These are phyloP conservation scores for Fallopia convolvulus DNA, from an alignment of 148 eudicot genomes.

Conservation along the genomic window DNA sequence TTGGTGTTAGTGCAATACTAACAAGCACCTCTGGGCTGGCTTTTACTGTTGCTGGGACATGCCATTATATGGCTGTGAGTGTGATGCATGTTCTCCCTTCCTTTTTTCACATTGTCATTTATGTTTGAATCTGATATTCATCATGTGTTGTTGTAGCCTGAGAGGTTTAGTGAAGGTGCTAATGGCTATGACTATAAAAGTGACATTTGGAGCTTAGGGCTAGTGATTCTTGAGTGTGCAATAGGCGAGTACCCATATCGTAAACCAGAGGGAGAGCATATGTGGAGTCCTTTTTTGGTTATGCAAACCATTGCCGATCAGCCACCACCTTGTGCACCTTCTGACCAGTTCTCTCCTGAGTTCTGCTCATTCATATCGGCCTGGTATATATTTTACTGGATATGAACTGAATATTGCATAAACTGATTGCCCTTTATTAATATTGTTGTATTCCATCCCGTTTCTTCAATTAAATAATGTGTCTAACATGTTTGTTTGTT, in stretches of 20 bases:
- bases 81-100: not conserved
- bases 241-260: slow-evolving; percentile 74
- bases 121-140: not conserved
- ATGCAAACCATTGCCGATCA: slow-evolving; percentile 82
- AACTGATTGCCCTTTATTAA: not conserved
- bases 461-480: not conserved
- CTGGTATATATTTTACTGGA: slow-evolving; percentile 40
- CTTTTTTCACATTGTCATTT: not conserved
- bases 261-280: slow-evolving; percentile 52
- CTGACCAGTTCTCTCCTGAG: slow-evolving; percentile 75
- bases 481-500: not conserved
- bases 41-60: slow-evolving; percentile 83
- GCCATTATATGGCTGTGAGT: slow-evolving; percentile 96
- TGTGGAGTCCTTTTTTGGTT: slow-evolving; percentile 63
- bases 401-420: not conserved
- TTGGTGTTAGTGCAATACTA: slow-evolving; percentile 93
- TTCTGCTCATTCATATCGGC: slow-evolving; percentile 90
- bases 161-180: slow-evolving; percentile 63
- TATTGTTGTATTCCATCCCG: not conserved
- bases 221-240: slow-evolving; percentile 90
- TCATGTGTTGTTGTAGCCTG: slow-evolving; percentile 48
- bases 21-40: slow-evolving; percentile 92
- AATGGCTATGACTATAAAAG: slow-evolving; percentile 51
- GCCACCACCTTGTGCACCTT: slow-evolving; percentile 68
- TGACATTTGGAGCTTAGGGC: slow-evolving; percentile 97